Evolutionary conservation across 2,329 filamentous ascomycete species (phyloP), one percentile per base, ranked within the genome.

Genomic region (Colletotrichum coccodes): DNA sequence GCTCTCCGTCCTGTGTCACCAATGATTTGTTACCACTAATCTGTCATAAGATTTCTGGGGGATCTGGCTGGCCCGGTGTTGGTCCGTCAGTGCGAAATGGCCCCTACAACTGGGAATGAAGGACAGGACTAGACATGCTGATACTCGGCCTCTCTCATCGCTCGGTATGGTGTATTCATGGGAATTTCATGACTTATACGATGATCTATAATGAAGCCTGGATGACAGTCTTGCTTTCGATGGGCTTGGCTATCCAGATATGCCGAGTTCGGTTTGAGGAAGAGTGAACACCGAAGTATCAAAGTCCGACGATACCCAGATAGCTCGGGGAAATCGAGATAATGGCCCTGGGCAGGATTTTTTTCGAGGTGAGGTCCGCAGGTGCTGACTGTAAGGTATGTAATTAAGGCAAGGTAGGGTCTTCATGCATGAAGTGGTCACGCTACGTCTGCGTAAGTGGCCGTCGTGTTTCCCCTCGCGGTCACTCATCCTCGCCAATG

Each of bases 351-450:
- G 49, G 49, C 16, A 53, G 11, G 49, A 16, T 34, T 23, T 11
- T 46, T 40, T 28, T 23, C 21, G 54, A 32, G 16, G 44, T 49
- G 23, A 49, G 16, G 44, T 8, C 21, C 30, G n/a, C 12, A 34
- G 21, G 57, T 30, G n/a, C 16, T 38, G 36, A 18, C 32, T 14
- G 11, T 12, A 18, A 14, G 14, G 28, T 38, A 47, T 23, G 44
- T 59, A 30, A 47, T 32, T 34, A 34, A 59, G 56, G 56, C 21
- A 44, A 67, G 34, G 59, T 64, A 64, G 64, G 64, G 64, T 57
- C 52, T 68, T 64, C 46, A 36, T 64, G 60, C 64, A 52, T 53
- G 44, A 59, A 32, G 53, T 54, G 53, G 38, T 23, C 38, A 64
- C 64, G 53, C 26, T 44, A 60, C 38, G 6, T 53, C 32, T 36